These are phyloP conservation scores for Starmera amethionina DNA, from an alignment of 805 yeast species.

Conservation along the genomic window DNA sequence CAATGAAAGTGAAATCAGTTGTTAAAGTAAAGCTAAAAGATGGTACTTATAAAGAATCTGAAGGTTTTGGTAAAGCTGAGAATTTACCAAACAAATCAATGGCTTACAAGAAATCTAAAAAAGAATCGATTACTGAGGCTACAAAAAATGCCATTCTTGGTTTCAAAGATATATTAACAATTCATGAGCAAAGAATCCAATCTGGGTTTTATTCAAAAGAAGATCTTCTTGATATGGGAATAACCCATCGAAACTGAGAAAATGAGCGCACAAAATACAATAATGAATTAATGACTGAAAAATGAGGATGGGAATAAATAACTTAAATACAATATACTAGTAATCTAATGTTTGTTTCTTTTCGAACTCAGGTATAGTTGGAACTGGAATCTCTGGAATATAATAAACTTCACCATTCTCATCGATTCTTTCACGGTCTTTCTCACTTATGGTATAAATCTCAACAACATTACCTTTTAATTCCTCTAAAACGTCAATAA, in stretches of 20 bases:
- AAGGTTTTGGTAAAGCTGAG: constrained; percentile 66
- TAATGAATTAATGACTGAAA: background rate
- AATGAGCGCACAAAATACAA: background rate
- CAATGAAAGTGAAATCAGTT: constrained; percentile 25
- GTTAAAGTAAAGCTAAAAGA: constrained; percentile 68
- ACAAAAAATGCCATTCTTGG: constrained; percentile 69
- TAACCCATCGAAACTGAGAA: constrained; percentile 1
- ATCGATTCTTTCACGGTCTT: constrained; percentile 80
- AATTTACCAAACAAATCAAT: constrained; percentile 52
- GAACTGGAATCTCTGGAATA: constrained; percentile 68
- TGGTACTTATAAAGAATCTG: constrained; percentile 74
- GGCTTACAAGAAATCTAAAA: constrained; percentile 74
- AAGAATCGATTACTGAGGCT: constrained; percentile 82
- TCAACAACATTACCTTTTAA: constrained; percentile 58
- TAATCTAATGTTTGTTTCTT: constrained; percentile 48
- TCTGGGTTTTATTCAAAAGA: constrained; percentile 23
- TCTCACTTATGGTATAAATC: constrained; percentile 72
- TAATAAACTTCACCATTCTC: constrained; percentile 80
- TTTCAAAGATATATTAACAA: constrained; percentile 54
- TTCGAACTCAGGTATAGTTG: constrained; percentile 56
- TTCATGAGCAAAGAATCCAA: constrained; percentile 24
- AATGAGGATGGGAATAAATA: background rate
- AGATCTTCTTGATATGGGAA: constrained; percentile 16
- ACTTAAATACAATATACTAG: constrained; percentile 15
- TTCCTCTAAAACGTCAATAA: constrained; percentile 44